Percentiles rank a stretch among this genome's conserved stretches.
These are phyloP conservation scores for Phylloboletellus chloephorus DNA, from an alignment of 1,284 basidiomycete genomes.

Conservation along the genomic window DNA sequence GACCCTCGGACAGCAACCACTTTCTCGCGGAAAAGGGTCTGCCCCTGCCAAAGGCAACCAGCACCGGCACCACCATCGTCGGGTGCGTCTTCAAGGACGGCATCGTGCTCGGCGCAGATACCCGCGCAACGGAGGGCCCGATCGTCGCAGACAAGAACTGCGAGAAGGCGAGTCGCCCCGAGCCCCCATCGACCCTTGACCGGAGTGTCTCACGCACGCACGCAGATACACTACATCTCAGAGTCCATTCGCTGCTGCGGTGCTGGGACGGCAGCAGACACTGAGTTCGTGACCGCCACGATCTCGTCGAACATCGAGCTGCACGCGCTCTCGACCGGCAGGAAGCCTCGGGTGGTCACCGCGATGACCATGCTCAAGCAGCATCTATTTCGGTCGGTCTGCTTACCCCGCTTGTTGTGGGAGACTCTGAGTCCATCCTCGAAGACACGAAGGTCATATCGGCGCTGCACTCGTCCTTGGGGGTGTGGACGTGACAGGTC, in stretches of 20 bases:
- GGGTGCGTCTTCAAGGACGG: conserved; percentile 93
- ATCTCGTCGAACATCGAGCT: conserved; percentile 93
- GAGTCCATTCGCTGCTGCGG: conserved; percentile 96
- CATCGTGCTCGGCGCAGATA: conserved; percentile 94
- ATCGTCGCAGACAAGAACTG: conserved; percentile 99
- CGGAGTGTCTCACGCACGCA: neutral
- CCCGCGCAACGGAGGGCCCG: conserved; percentile 88
- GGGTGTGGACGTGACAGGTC: conserved; percentile 88
- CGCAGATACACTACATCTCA: conserved; percentile 93
- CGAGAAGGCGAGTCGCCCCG: conserved; percentile 72
- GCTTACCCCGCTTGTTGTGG: neutral
- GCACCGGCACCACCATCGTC: conserved; percentile 98
- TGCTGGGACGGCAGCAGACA: conserved; percentile 97
- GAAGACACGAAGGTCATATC: conserved; percentile 88
- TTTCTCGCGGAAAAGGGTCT: conserved; percentile 69
- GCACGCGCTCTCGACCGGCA: conserved; percentile 78
- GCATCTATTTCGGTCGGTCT: conserved; percentile 61
- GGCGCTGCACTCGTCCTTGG: conserved; percentile 97
- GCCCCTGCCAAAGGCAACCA: conserved; percentile 77
- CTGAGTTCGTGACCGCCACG: conserved; percentile 90
- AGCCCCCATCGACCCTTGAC: too few species aligned
- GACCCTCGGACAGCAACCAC: conserved; percentile 50
- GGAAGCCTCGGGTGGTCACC: conserved; percentile 87
- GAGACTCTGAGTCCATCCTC: neutral
- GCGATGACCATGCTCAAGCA: conserved; percentile 96